phyloP scores from a whole-genome alignment of 2,329 filamentous ascomycete genomes.

The Cladosporium colombiae region DNA sequence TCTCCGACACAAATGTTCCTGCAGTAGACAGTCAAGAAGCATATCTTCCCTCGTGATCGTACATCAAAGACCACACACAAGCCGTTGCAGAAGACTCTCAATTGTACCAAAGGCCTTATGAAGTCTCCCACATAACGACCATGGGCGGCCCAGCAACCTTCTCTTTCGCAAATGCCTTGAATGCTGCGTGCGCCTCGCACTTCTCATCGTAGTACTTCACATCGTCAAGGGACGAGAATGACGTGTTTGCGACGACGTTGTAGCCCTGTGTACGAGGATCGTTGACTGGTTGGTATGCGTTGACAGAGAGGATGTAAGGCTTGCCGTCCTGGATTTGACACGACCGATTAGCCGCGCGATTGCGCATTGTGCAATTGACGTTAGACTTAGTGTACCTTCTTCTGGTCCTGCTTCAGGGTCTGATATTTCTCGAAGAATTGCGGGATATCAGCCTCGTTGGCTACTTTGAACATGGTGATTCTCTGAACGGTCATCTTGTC shows the following conservation, averaged over 20 bases:
- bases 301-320: conserved; percentile 65
- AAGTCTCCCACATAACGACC: conserved; percentile 11
- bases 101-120: neutral
- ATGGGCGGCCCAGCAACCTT: conserved; percentile 14
- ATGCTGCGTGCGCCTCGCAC: conserved; percentile 56
- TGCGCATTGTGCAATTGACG: neutral
- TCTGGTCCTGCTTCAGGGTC: conserved; percentile 44
- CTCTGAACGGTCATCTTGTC: conserved; percentile 45
- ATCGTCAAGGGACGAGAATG: conserved; percentile 66
- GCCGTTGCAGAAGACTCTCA: neutral
- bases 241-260: conserved; percentile 63
- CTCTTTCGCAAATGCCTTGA: conserved; percentile 43
- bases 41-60: neutral
- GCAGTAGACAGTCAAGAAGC: neutral
- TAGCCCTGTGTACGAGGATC: conserved; percentile 66
- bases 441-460: conserved; percentile 47
- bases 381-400: conserved; percentile 41
- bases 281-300: conserved; percentile 56
- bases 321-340: conserved; percentile 60
- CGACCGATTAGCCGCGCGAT: neutral
- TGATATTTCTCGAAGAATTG: conserved; percentile 49
- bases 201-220: conserved; percentile 69
- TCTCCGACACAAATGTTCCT: neutral
- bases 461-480: conserved; percentile 57
- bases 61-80: neutral